Conservation (phyloP, 805 yeast species). For the Cyberlindnera amylophila region DNA sequence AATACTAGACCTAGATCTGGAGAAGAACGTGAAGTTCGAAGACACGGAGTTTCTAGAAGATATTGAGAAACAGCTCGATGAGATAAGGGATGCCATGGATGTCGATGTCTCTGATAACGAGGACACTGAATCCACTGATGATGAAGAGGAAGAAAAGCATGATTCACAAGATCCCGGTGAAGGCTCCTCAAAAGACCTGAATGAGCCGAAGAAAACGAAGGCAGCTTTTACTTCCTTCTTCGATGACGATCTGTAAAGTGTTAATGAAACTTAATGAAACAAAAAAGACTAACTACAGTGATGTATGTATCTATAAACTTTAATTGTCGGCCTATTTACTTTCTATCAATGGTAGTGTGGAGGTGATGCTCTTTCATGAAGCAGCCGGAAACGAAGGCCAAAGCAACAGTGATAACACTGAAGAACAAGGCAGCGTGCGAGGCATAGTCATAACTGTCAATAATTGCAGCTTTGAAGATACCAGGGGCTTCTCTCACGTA, state of each 20-base stretch:
- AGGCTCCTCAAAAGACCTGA: too few species aligned
- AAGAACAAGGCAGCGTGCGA: slow-evolving; percentile 47
- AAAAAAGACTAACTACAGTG: too few species aligned
- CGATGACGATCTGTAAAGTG: too few species aligned
- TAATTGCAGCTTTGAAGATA: slow-evolving; percentile 36
- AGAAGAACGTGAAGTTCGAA: slow-evolving; percentile 31
- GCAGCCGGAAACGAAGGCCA: slow-evolving; percentile 40
- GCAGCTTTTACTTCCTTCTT: too few species aligned
- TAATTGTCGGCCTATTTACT: too few species aligned
- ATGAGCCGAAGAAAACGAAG: too few species aligned
- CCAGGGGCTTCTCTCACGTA: slow-evolving; percentile 47
- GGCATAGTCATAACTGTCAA: slow-evolving; percentile 44
- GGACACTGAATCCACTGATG: background rate
- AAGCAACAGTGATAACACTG: slow-evolving; percentile 36
- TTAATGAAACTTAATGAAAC: too few species aligned
- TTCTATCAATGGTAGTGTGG: slow-evolving; percentile 43
- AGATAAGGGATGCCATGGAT: slow-evolving; percentile 26
- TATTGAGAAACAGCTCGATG: slow-evolving; percentile 35
- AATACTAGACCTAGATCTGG: slow-evolving; percentile 30
- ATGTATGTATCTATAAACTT: too few species aligned
- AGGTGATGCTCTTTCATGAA: slow-evolving; percentile 54
- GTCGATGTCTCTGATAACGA: slow-evolving; percentile 1
- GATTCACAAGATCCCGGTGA: too few species aligned
- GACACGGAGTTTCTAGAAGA: slow-evolving; percentile 37
- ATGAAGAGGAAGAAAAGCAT: slow-evolving; percentile 1